Evolutionary conservation across 1,139 yeast genomes (phyloP), one percentile per base, ranked within the genome.

Genomic region (Suhomyces atakaporum): DNA sequence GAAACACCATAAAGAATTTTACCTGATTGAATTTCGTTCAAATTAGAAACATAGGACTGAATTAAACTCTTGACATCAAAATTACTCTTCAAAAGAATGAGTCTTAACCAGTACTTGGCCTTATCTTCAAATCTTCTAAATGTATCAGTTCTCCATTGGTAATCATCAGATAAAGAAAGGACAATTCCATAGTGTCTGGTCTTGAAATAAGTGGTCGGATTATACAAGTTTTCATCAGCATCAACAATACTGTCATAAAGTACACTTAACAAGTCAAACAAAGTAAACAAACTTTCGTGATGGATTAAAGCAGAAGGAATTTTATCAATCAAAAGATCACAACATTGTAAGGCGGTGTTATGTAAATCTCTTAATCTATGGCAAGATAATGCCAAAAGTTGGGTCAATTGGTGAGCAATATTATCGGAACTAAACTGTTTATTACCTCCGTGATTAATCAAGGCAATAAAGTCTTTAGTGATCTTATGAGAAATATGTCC

Each of bases 271-370:
- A 92, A 69, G 55, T 94, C 98, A 45, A 94, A 71, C 39, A 90
- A 63, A 0, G 95, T 78, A 61, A 79, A 90, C 43, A 90, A 69
- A 49, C 95, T 79, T 32, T 69, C 69, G 31, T 77, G 80, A 46
- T 84, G 85, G 54, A 96, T 87, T 33, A 94, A 69, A 1, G 94
- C 70, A 0, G 95, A 81, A 0, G 98, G 97, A n/a, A 87, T 65
- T 30, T 71, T 73, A 30, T 61, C 66, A 40, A 92, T 75, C 38
- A 94, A 68, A 25, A 77, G 53, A 45, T 88, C 89, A 41, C 95
- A 83, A 53, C 92, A 82, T 48, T 78, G 82, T 44, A 86, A 73
- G 0, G 98, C 96, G 7, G 87, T 81, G 47, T 77, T 81, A 53
- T 92, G 97, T 31, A 92, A 71, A 28, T 81, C 80, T 36, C 69